Evolutionary conservation across 108 stramenopile species (phyloP).

Genomic region (Epipyxis sp.): DNA sequence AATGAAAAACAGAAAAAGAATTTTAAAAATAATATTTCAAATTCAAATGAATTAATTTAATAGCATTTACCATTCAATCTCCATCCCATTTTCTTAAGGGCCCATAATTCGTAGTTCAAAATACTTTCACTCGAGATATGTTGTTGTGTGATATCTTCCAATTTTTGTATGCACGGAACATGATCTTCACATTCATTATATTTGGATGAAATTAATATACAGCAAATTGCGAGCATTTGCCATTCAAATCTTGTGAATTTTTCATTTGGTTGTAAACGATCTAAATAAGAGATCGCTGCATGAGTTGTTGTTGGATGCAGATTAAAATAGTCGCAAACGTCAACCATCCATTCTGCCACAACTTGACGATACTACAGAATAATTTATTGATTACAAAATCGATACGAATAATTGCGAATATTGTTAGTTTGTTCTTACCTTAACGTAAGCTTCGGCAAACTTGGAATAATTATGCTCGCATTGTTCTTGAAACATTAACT

Average conservation of each 20-base stretch:
- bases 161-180: constrained; percentile 4
- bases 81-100: constrained; percentile 15
- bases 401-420: not conserved
- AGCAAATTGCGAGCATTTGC: constrained; percentile 31
- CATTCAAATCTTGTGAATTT: constrained; percentile 23
- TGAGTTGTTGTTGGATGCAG: constrained; percentile 26
- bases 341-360: constrained; percentile 25
- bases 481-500: constrained; percentile 28
- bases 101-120: constrained; percentile 30
- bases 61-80: constrained; percentile 28
- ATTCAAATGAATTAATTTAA: not conserved
- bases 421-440: not conserved
- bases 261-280: constrained; percentile 29
- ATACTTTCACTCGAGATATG: not conserved
- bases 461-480: constrained; percentile 3
- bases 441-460: constrained; percentile 2
- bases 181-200: constrained; percentile 30
- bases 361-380: constrained; percentile 1
- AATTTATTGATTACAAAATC: not conserved
- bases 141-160: constrained; percentile 29
- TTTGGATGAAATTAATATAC: constrained; percentile 23
- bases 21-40: not conserved
- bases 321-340: constrained; percentile 23
- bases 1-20: not conserved
- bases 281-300: constrained; percentile 21